Base-by-base conservation (phyloP, 805 yeast species). In the Wickerhamiella allomyrinae region DNA sequence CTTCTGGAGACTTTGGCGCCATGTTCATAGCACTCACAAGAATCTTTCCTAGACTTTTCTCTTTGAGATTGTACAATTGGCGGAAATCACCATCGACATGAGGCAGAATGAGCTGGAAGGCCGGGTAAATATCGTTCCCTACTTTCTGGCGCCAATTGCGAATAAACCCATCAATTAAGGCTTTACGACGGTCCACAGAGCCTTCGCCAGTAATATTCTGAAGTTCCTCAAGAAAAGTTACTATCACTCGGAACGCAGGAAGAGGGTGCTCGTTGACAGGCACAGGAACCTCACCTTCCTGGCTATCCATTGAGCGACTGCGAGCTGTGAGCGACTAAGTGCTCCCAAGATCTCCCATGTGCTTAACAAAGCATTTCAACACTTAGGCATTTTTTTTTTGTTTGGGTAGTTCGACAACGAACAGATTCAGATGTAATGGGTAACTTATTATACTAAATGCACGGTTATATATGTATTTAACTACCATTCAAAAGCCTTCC, bases 101-200 rank as follows among this genome's bases (percentile, higher is more conserved):
- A 0, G 93, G 85, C 21, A 79, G 43, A 43, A 60, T 62, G 38
- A 86, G 63, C 24, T 76, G 62, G 13, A 81, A 65, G 1, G 78
- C 78, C 0, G 89, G 87, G 50, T 69, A 76, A 3, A 86, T 67
- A 56, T 86, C 70, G 14, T 66, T 58, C 0, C 85, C 85, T 0
- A 77, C 76, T 2, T 66, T 59, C 13, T 49, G 50, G 29, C 76
- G 58, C 79, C 81, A 79, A 29, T 63, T 55, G 4, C 55, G 53
- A 23, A 76, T 60, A 52, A 75, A 79, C 14, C 50, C 47, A 0
- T 51, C 43, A 2, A 73, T 57, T 1, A 62, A 48, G 17, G 58
- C 37, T 7, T 27, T 36, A 4, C 47, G 43, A 5, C 25, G 27
- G 6, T 21, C 20, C 15, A 31, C 42, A 4, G 49, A 41, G 6